Conservation (phyloP, 108 stramenopile species). For the Cyclotella choctawhatcheeana region DNA sequence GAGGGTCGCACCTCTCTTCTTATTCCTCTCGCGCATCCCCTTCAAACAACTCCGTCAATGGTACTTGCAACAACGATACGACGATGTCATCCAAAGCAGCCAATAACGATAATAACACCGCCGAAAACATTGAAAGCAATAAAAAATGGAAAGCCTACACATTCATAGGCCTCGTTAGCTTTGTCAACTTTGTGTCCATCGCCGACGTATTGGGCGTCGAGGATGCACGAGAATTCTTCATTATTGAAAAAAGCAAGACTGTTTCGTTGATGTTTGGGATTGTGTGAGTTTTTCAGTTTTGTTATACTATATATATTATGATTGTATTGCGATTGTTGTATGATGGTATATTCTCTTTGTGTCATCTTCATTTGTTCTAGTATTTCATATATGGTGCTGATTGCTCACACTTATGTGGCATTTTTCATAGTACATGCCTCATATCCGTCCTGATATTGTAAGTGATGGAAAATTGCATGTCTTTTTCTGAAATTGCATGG, state of each 20-base stretch:
- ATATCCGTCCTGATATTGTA: conserved; percentile 46
- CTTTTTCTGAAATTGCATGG: not conserved
- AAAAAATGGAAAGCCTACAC: conserved; percentile 70
- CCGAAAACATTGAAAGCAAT: conserved; percentile 52
- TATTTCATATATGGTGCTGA: no score
- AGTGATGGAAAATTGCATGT: not conserved
- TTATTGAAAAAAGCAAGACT: not conserved
- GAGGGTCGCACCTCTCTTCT: no score
- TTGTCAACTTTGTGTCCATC: conserved; percentile 58
- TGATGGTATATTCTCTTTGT: no score
- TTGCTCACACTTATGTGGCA: not conserved
- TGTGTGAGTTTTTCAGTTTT: conserved; percentile 8
- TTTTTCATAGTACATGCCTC: conserved; percentile 40
- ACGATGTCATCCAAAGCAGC: not conserved
- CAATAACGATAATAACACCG: not conserved
- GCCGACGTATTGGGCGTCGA: conserved; percentile 19
- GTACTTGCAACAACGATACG: not conserved
- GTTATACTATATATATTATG: no score
- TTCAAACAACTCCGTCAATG: no score
- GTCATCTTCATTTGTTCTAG: no score
- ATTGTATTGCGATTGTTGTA: no score
- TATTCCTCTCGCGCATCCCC: no score
- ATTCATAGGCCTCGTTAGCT: conserved; percentile 46
- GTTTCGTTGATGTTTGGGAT: conserved; percentile 58
- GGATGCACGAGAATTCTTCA: not conserved